Evolutionary conservation across 1,284 basidiomycete genomes (phyloP), one percentile per base, ranked within the genome.

Genomic region (Austroboletus niveus): DNA sequence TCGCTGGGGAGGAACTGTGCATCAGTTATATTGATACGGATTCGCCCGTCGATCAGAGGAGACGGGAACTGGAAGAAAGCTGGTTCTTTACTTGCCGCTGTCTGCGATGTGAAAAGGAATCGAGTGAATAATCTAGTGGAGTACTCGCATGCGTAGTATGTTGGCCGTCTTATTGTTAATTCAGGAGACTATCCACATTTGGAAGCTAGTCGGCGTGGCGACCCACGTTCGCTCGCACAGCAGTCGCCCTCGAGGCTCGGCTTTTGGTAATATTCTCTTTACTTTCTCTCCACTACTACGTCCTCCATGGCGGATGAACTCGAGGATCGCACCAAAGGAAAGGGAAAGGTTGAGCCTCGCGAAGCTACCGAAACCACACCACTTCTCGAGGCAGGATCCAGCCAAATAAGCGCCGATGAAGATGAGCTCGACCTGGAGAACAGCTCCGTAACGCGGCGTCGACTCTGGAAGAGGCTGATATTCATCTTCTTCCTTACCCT

Each of bases 1-100:
- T 59, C n/a, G 57, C 60, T 9, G 81, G 75, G 12, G 80, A 84
- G 51, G 83, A 85, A 54, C 64, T 85, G 36, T 82, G 79, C 60
- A 81, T 79, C 56, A 79, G 72, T 52, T 85, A 85, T 57, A 72
- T 78, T 44, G 75, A 80, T 49, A 62, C 74, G 7, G 64, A 75
- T 24, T 74, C 72, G 27, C 55, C 64, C 1, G 71, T 71, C 11
- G 56, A 55, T 24, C 66, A 75, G 50, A 71, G 80, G 42, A 62
- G 69, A 42, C 58, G 62, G 31, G 66, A 74, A 47, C 64, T 82
- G 34, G 61, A 68, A 41, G 62, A 63, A 27, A 73, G 72, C 27
- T 84, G 81, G 75, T 82, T 78, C 56, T 85, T 85, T 55, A 69
- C 67, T 17, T 85, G 82, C 56, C 59, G 54, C 4, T 85, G 82